phyloP scores from a whole-genome alignment of 345 rosid species.

The Hypericum androsaemum region DNA sequence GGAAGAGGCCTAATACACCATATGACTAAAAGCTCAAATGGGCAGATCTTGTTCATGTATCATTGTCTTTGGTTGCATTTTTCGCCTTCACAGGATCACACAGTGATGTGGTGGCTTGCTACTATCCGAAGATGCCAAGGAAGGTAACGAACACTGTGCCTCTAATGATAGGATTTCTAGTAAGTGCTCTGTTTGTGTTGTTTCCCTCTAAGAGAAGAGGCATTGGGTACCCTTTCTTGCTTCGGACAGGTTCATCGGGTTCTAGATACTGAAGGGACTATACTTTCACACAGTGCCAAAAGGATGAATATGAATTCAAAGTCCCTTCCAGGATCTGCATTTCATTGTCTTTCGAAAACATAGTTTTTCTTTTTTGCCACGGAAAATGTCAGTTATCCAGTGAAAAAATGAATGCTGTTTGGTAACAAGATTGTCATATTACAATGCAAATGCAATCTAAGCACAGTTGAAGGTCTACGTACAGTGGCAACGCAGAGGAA shows the following conservation, averaged over 20 bases:
- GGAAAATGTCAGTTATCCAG: no score
- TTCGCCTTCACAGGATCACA: conserved; percentile 33
- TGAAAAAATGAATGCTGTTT: no score
- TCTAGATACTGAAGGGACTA: conserved; percentile 15
- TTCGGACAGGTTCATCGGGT: conserved; percentile 22
- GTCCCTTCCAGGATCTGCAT: no score
- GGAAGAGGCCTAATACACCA: conserved; percentile 32
- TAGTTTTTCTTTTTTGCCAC: no score
- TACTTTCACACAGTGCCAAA: no score
- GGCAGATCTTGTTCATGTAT: conserved; percentile 32
- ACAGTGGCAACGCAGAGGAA: conserved; percentile 82
- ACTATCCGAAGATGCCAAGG: conserved; percentile 34
- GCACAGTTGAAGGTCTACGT: conserved; percentile 3
- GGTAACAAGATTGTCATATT: no score
- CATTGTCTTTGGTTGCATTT: conserved; percentile 34
- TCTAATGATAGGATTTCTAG: conserved; percentile 27
- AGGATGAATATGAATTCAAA: no score
- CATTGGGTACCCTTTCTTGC: conserved; percentile 36
- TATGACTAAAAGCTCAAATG: conserved; percentile 36
- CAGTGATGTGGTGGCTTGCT: conserved; percentile 29
- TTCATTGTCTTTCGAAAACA: no score
- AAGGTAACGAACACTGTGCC: conserved; percentile 32
- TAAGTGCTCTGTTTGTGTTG: conserved; percentile 28
- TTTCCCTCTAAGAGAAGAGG: conserved; percentile 43
- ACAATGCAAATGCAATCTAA: no score